A percentile compares a stretch with the other conserved stretches of the same genome.
Conservation (phyloP, 1,139 yeast genomes). For the Pichia sp. region DNA sequence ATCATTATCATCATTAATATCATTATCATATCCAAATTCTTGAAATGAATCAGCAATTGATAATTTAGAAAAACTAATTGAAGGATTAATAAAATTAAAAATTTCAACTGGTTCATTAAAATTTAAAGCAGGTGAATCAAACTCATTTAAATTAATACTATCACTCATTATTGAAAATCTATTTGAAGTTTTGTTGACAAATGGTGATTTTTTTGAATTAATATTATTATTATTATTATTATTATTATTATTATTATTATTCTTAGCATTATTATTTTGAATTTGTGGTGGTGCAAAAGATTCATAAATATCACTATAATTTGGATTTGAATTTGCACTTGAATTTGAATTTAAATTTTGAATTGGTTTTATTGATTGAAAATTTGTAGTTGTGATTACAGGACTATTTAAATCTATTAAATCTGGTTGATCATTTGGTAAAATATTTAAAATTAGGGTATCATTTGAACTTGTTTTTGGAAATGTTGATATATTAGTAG, state of each 20-base stretch:
- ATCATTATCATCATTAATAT: conserved; percentile 7
- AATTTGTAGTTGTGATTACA: not conserved
- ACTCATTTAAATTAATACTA: conserved; percentile 5
- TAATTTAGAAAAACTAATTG: conserved; percentile 8
- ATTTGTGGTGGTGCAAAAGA: conserved; percentile 12
- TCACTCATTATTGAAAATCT: conserved; percentile 15
- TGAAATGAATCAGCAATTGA: conserved; percentile 17
- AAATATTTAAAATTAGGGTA: conserved; percentile 8
- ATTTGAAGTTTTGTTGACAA: conserved; percentile 6
- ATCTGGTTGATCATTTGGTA: conserved; percentile 17
- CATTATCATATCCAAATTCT: conserved; percentile 26
- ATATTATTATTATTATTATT: not conserved
- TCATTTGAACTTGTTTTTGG: conserved; percentile 17
- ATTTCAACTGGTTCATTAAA: conserved; percentile 24
- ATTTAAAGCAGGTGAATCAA: conserved; percentile 22
- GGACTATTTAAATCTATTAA: conserved; percentile 27
- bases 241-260: too few relatives aligned
- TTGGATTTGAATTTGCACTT: conserved; percentile 1
- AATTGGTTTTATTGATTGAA: not conserved
- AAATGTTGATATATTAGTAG: conserved; percentile 13
- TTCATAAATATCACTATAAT: conserved; percentile 17
- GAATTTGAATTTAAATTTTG: too few relatives aligned
- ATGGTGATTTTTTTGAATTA: not conserved
- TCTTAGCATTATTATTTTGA: too few relatives aligned
- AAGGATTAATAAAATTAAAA: conserved; percentile 19